Base-by-base conservation (phyloP, 1,284 basidiomycete genomes). In the Sparassis latifolia region DNA sequence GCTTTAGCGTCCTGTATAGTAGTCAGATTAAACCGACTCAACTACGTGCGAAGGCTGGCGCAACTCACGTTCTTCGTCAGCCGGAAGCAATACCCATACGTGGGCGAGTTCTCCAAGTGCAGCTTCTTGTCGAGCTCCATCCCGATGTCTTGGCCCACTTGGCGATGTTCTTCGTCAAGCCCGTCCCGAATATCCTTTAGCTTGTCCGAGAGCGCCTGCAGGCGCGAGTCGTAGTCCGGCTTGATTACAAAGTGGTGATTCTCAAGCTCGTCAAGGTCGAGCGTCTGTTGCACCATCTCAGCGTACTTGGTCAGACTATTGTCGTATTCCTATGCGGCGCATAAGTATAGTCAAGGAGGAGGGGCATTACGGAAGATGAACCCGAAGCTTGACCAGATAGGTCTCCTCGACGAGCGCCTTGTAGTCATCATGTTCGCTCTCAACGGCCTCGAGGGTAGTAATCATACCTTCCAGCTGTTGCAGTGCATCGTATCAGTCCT, bases 91-190 rank as follows among this genome's bases (percentile, higher is more conserved):
- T 98, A 97, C 3, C 95, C 95, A 65, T 97, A 94, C 3, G 84
- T 80, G 52, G 81, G 79, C 54, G 89, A 92, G 62, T 97, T 96
- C 71, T 99, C 97, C 33, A 99, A 75, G 68, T 98, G 95, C 20
- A 99, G 73, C 71, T 98, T 98, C 73, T 97, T 97, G 64, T 97
- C 92, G 1, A 92, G 79, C 35, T 96, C 93, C n/a, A 99, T 64
- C 3, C 76, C 79, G 1, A 98, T 76, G 47, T 93, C 89, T 5
- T 75, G 69, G 5, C 88, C 90, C 0, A 86, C 86, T 2, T 74
- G 63, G 10, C 75, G 72, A 65, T 98, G 96, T 66, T 97, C 92
- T 4, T 77, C 76, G 59, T 99, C 92, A 12, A 99, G 71, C 1
- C 82, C 81, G 63, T 96, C 92, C 38, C 91, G 82, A 0, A 85